Conservation (phyloP, 768 basidiomycete genomes). For the Lactarius evosmus region DNA sequence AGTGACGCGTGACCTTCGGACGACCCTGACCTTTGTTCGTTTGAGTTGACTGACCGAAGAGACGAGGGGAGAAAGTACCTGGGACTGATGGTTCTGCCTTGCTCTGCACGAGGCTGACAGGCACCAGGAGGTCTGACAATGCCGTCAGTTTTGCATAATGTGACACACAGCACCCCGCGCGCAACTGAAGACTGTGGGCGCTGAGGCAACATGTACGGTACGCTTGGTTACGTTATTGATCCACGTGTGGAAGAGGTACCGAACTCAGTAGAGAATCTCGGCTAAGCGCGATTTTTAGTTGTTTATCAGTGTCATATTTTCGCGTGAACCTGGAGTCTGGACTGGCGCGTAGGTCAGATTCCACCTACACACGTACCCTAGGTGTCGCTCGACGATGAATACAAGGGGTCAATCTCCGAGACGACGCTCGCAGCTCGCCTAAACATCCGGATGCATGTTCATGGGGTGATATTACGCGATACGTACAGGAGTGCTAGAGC, state of each 20-base stretch:
- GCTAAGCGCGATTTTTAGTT: neutral
- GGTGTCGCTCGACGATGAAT: too few relatives aligned
- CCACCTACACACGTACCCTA: too few relatives aligned
- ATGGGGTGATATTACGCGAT: neutral
- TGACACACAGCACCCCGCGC: too few relatives aligned
- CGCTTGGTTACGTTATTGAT: neutral
- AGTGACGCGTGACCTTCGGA: neutral
- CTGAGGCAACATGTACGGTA: neutral
- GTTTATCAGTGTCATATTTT: neutral
- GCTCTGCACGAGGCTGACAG: neutral
- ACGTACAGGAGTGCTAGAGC: neutral
- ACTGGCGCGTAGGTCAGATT: neutral
- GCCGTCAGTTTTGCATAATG: too few relatives aligned
- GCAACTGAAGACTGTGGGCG: neutral
- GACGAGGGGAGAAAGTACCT: neutral
- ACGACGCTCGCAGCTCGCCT: neutral
- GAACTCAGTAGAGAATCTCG: neutral
- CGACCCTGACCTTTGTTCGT: too few relatives aligned
- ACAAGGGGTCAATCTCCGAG: too few relatives aligned
- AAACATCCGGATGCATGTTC: neutral
- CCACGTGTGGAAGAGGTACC: neutral
- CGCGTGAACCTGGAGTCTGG: neutral
- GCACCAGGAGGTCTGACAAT: neutral
- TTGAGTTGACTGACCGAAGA: neutral
- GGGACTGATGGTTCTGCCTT: neutral